Evolutionary conservation across 179 eudicot species (phyloP).

Genomic region (Beta macrorhiza): DNA sequence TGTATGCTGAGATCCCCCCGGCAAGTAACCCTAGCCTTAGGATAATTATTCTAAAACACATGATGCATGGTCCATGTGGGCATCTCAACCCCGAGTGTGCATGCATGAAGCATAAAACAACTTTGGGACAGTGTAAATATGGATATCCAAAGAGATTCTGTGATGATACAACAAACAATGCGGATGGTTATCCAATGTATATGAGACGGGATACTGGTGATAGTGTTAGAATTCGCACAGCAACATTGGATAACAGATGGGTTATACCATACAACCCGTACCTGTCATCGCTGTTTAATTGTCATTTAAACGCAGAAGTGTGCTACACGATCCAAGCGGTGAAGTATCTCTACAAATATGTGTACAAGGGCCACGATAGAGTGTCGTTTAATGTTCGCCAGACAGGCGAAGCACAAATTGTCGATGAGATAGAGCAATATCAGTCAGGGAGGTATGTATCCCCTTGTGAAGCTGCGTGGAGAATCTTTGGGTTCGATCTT

Average conservation of each 20-base stretch:
- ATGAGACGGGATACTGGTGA: background rate
- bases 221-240: background rate
- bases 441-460: slow-evolving; percentile 24
- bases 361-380: slow-evolving; percentile 21
- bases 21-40: background rate
- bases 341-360: slow-evolving; percentile 29
- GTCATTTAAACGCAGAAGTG: slow-evolving; percentile 27
- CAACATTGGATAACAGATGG: slow-evolving; percentile 27
- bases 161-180: background rate
- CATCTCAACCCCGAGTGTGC: background rate
- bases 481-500: slow-evolving; percentile 2
- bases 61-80: slow-evolving; percentile 37
- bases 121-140: background rate
- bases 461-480: slow-evolving; percentile 15
- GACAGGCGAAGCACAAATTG: background rate
- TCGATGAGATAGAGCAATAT: slow-evolving; percentile 17
- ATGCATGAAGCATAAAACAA: slow-evolving; percentile 13
- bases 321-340: slow-evolving; percentile 13
- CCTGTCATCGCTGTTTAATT: slow-evolving; percentile 6
- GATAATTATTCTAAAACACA: slow-evolving; percentile 13
- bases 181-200: background rate
- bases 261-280: slow-evolving; percentile 27
- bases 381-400: background rate
- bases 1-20: slow-evolving; percentile 15
- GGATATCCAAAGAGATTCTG: slow-evolving; percentile 5